Percentiles rank a stretch among this genome's conserved stretches.
phyloP scores from a whole-genome alignment of 805 yeast species.

The Ogataea zsoltii region DNA sequence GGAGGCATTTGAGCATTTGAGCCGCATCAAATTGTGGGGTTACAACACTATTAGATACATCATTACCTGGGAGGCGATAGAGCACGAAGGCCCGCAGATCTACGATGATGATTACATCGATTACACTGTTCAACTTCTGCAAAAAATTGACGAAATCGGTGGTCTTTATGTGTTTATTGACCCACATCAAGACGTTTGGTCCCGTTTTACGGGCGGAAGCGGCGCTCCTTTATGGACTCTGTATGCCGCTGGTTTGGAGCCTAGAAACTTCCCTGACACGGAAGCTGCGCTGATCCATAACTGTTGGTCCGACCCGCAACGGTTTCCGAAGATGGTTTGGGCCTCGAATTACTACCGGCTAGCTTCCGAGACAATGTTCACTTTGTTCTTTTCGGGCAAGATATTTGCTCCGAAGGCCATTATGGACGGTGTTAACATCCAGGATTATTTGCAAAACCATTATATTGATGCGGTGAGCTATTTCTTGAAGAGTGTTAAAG shows the following conservation, averaged over 20 bases:
- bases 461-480: conserved; percentile 55
- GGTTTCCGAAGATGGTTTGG: conserved; percentile 88
- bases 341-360: conserved; percentile 79
- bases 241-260: conserved; percentile 85
- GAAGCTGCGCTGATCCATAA: conserved; percentile 84
- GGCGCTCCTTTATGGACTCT: conserved; percentile 96
- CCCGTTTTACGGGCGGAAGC: conserved; percentile 82
- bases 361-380: conserved; percentile 80
- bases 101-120: conserved; percentile 79
- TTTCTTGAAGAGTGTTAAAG: conserved; percentile 43
- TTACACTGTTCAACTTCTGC: conserved; percentile 63
- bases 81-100: conserved; percentile 80
- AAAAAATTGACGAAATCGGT: conserved; percentile 58
- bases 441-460: conserved; percentile 69
- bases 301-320: conserved; percentile 42
- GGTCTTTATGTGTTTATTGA: conserved; percentile 80
- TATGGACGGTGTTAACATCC: conserved; percentile 74
- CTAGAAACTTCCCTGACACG: conserved; percentile 64
- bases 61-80: conserved; percentile 90
- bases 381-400: conserved; percentile 79
- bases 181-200: conserved; percentile 95
- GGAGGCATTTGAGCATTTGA: conserved; percentile 70
- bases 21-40: conserved; percentile 76
- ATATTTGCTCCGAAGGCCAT: conserved; percentile 73
- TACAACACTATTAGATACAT: conserved; percentile 76